Conservation (phyloP, 306 rosid genomes). For the Trichosanthes cucumerina region DNA sequence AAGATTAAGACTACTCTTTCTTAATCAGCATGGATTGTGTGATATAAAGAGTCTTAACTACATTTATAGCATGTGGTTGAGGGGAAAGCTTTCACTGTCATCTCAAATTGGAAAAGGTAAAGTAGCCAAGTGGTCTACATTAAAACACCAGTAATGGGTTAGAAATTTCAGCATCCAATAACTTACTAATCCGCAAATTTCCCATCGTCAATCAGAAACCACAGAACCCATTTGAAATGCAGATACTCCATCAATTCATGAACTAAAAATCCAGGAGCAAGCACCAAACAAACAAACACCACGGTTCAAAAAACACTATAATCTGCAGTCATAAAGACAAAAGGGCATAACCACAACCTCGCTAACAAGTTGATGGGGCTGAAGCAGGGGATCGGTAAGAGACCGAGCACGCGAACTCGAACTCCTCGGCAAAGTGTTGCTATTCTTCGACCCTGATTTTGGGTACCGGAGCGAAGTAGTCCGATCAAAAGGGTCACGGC, state of each 20-base stretch:
- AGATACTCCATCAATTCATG: background rate
- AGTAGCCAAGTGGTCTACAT: background rate
- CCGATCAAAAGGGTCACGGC: constrained; percentile 57
- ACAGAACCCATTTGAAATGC: background rate
- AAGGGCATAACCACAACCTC: constrained; percentile 33
- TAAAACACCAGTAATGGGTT: background rate
- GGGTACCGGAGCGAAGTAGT: constrained; percentile 64
- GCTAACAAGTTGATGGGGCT: constrained; percentile 79
- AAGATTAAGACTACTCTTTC: background rate
- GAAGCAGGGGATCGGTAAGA: constrained; percentile 77
- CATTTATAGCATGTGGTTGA: background rate
- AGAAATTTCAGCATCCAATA: background rate
- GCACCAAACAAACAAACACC: background rate
- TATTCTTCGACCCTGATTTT: constrained; percentile 49
- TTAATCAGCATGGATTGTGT: background rate
- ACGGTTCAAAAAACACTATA: background rate
- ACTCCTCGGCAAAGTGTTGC: constrained; percentile 52
- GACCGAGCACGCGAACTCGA: constrained; percentile 86
- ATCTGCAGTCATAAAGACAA: background rate
- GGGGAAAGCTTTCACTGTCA: background rate
- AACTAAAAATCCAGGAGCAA: background rate
- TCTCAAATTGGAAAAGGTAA: background rate
- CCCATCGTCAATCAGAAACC: background rate
- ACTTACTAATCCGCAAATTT: background rate
- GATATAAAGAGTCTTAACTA: background rate